Conservation (phyloP, 2,329 filamentous ascomycete species). For the Dothistroma septosporum region DNA sequence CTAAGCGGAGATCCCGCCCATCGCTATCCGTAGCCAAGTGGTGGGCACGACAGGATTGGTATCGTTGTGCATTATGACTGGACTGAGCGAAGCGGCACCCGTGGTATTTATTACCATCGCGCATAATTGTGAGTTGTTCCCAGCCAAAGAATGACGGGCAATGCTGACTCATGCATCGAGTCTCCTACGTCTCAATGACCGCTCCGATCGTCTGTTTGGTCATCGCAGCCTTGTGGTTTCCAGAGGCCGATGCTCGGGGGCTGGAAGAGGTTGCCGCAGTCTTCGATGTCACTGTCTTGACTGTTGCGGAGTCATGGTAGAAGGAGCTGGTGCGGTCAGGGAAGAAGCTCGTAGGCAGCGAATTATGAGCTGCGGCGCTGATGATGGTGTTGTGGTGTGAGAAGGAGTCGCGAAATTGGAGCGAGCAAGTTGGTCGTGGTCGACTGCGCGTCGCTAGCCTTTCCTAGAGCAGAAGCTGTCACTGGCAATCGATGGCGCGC, state of each 20-base stretch:
- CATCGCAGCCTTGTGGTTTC: slow-evolving; percentile 52
- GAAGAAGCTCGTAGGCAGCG: not conserved
- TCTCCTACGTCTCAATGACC: slow-evolving; percentile 53
- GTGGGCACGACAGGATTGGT: slow-evolving; percentile 47
- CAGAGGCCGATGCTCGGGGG: slow-evolving; percentile 25
- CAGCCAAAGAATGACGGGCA: not conserved
- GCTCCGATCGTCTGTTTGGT: slow-evolving; percentile 48
- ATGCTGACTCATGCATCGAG: slow-evolving; percentile 33
- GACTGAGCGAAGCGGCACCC: slow-evolving; percentile 39
- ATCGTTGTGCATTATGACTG: slow-evolving; percentile 42
- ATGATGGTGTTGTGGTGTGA: not conserved
- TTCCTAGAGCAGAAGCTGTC: no score
- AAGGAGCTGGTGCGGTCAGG: not conserved
- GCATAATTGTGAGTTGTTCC: slow-evolving; percentile 39
- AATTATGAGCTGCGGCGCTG: not conserved
- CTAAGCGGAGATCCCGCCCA: slow-evolving; percentile 52
- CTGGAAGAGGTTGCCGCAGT: slow-evolving; percentile 42
- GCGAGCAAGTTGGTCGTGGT: not conserved
- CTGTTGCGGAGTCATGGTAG: not conserved
- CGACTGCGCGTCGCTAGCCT: not conserved
- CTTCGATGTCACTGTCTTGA: slow-evolving; percentile 24
- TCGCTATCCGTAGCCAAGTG: slow-evolving; percentile 50
- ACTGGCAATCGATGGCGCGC: no score
- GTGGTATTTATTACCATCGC: slow-evolving; percentile 53
- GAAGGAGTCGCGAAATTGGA: not conserved